Evolutionary conservation across 2,329 filamentous ascomycete genomes (phyloP).

Genomic region (Dichotomopilus funicola): DNA sequence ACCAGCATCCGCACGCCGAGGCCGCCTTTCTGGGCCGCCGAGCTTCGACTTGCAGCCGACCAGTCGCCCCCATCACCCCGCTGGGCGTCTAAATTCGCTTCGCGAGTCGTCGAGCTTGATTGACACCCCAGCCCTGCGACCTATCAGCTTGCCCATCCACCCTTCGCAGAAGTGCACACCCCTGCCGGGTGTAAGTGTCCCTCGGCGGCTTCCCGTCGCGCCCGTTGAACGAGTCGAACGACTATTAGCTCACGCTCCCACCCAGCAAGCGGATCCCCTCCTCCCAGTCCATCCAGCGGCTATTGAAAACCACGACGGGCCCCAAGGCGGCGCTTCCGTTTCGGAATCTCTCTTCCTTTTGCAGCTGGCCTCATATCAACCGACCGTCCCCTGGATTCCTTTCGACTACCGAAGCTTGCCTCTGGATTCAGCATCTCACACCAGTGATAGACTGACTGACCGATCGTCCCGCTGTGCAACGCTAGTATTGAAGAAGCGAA

Average conservation of each 20-base stretch:
- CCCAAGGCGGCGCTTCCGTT: slow-evolving; percentile 32
- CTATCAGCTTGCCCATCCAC: slow-evolving; percentile 37
- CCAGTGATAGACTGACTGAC: slow-evolving; percentile 6
- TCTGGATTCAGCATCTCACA: slow-evolving; percentile 5
- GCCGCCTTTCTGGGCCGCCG: slow-evolving; percentile 21
- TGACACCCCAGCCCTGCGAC: slow-evolving; percentile 30
- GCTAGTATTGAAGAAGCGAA: slow-evolving; percentile 25
- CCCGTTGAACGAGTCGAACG: slow-evolving; percentile 30
- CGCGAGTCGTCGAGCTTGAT: slow-evolving; percentile 35
- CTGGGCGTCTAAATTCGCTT: slow-evolving; percentile 41
- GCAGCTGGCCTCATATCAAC: slow-evolving; percentile 50
- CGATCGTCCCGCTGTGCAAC: slow-evolving; percentile 11
- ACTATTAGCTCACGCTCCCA: slow-evolving; percentile 32
- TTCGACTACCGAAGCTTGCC: slow-evolving; percentile 28
- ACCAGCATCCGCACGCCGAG: slow-evolving; percentile 16
- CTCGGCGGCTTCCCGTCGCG: slow-evolving; percentile 19
- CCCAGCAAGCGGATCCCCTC: slow-evolving; percentile 29
- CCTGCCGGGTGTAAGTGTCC: slow-evolving; percentile 36
- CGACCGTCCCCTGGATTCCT: slow-evolving; percentile 30
- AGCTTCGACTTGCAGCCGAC: slow-evolving; percentile 16
- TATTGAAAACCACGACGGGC: slow-evolving; percentile 46
- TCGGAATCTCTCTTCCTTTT: slow-evolving; percentile 37
- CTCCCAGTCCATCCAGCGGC: slow-evolving; percentile 28
- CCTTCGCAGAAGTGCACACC: slow-evolving; percentile 24
- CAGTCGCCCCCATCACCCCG: slow-evolving; percentile 31